Base-by-base conservation (phyloP, 371 early-diverging fungal species). In the Rhizopus sp. region DNA sequence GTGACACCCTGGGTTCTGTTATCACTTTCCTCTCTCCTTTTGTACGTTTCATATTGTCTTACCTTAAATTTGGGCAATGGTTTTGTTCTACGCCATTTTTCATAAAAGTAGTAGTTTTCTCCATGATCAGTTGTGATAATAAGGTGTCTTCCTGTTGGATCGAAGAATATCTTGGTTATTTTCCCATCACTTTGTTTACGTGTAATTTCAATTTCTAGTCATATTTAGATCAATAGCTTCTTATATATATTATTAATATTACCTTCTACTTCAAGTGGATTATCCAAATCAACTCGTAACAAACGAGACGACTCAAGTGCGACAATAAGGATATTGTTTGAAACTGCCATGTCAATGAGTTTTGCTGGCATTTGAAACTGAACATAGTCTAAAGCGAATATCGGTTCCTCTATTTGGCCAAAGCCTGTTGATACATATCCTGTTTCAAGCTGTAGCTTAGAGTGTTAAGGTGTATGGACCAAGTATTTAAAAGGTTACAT, bases 81-180 rank as follows among this genome's bases (percentile, higher is more conserved):
- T 60, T 88, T 89, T 13, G 89, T 86, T 59, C 86, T 84, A 61
- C 86, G 84, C 91, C 92, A 92, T 56, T 77, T 82, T 12, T 85
- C 81, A 70, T 86, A 87, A 40, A 91, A 74, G 65, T 95, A 95
- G 60, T 88, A 94, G 64, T 87, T 93, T 62, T 94, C 93, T 42
- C 93, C 93, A n/a, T 87, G 78, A 30, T 87, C 84, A 0, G 94
- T 93, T 1, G 92, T 87, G 42, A 94, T 80, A 49, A 95, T 81
- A 60, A 94, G 63, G 62, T 95, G 96, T 45, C 90, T 83, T 12
- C 93, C 96, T 1, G 89, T 87, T 4, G 94, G 94, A 66, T 94
- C 93, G 58, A 93, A 78, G 66, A 93, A 94, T 47, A 88, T 75
- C 50, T 80, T 83, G 55, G 83, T 80, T 3, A 92, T 83, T 41